These are phyloP conservation scores for Pleurotus salmoneostramineus DNA, from an alignment of 768 basidiomycete species.

Conservation along the genomic window DNA sequence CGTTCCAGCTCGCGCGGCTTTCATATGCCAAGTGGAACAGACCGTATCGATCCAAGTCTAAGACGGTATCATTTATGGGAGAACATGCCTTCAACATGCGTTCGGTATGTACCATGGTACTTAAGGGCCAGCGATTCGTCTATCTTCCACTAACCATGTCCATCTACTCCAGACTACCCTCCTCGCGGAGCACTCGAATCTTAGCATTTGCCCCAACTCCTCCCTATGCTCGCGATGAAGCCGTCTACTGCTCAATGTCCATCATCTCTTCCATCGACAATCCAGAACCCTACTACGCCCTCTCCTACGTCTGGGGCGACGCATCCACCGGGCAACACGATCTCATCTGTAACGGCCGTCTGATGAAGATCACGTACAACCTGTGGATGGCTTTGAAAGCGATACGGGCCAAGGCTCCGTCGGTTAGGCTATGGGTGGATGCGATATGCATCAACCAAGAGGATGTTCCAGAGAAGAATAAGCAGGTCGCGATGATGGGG, in stretches of 20 bases:
- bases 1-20: too few species aligned
- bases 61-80: too few species aligned
- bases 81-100: too few species aligned
- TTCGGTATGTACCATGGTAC: too few species aligned
- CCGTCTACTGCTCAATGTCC: background rate
- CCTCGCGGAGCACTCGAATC: background rate
- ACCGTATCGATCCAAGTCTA: too few species aligned
- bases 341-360: background rate
- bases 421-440: background rate
- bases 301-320: background rate
- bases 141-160: background rate
- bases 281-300: background rate
- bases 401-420: background rate
- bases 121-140: background rate
- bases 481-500: conserved; percentile 1
- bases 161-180: background rate
- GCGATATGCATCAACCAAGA: background rate
- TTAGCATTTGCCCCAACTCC: background rate
- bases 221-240: background rate
- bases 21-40: too few species aligned
- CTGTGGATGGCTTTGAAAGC: background rate
- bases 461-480: background rate
- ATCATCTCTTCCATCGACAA: background rate
- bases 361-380: background rate
- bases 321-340: background rate